Evolutionary conservation across 352 stramenopile species (phyloP).

Genomic region (Globisporangium paroecandrum): DNA sequence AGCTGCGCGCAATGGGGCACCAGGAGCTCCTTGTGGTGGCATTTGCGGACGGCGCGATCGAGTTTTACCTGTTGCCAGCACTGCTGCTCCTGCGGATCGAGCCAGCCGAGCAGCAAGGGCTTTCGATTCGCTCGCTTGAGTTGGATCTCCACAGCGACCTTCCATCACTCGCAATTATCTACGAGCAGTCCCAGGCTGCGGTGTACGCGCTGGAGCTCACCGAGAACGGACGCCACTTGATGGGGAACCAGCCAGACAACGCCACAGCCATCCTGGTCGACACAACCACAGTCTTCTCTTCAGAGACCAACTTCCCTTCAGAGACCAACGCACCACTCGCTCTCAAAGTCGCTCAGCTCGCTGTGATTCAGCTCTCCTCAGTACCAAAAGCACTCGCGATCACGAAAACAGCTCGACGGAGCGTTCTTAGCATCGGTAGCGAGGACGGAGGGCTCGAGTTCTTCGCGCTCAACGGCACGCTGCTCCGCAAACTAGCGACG

Average conservation of each 20-base stretch:
- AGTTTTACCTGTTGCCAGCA: slow-evolving; percentile 28
- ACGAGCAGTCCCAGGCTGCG: slow-evolving; percentile 1
- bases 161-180: slow-evolving; percentile 22
- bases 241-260: slow-evolving; percentile 12
- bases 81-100: slow-evolving; percentile 24
- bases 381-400: slow-evolving; percentile 17
- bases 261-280: neutral
- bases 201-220: slow-evolving; percentile 28
- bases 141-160: slow-evolving; percentile 20
- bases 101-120: neutral
- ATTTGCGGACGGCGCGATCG: slow-evolving; percentile 21
- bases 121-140: slow-evolving; percentile 15
- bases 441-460: slow-evolving; percentile 22
- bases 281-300: neutral
- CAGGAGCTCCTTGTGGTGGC: slow-evolving; percentile 41
- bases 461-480: slow-evolving; percentile 43
- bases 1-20: slow-evolving; percentile 19
- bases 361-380: slow-evolving; percentile 9
- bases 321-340: neutral
- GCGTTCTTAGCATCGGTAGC: slow-evolving; percentile 20
- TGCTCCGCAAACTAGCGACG: slow-evolving; percentile 33
- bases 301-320: neutral
- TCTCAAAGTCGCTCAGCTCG: slow-evolving; percentile 1
- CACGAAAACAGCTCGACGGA: slow-evolving; percentile 19
- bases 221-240: slow-evolving; percentile 10